Conservation (phyloP, 1,284 basidiomycete species). For the Boletus calvinii region DNA sequence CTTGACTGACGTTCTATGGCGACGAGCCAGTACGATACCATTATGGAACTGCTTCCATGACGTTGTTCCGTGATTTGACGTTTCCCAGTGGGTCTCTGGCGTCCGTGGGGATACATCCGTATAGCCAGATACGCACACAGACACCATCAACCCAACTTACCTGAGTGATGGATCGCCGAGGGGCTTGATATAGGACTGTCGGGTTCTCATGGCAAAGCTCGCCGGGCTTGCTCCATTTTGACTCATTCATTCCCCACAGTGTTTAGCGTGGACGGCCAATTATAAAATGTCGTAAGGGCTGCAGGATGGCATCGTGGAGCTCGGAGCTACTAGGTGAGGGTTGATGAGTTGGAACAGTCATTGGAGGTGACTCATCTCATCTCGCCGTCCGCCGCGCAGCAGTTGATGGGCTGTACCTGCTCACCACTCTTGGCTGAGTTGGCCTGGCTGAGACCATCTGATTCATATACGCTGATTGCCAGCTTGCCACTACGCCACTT, state of each 20-base stretch:
- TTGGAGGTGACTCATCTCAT: conserved; percentile 16
- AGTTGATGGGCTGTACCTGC: conserved; percentile 15
- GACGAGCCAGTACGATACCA: conserved; percentile 23
- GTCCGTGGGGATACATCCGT: conserved; percentile 21
- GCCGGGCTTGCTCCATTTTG: conserved; percentile 3
- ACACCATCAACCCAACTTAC: conserved; percentile 3
- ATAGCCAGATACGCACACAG: conserved; percentile 3
- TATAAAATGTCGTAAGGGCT: conserved; percentile 23
- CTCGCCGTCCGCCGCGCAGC: conserved; percentile 20
- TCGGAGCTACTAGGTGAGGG: conserved; percentile 15
- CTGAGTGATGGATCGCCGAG: conserved; percentile 8
- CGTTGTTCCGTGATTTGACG: conserved; percentile 26
- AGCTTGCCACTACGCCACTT: conserved; percentile 23
- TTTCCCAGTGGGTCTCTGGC: conserved; percentile 18
- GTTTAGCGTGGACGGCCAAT: conserved; percentile 6
- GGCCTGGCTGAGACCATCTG: conserved; percentile 13
- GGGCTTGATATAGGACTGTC: conserved; percentile 17
- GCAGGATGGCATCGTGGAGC: conserved; percentile 20
- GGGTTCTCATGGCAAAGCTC: conserved; percentile 21
- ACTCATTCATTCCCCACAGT: conserved; percentile 16
- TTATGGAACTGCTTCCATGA: conserved; percentile 32
- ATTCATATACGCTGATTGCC: conserved; percentile 25
- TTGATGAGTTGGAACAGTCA: conserved; percentile 9
- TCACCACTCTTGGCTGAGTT: conserved; percentile 8
- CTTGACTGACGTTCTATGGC: conserved; percentile 34